Base-by-base conservation (phyloP, 352 stramenopile genomes). In the Peronospora farinosa region DNA sequence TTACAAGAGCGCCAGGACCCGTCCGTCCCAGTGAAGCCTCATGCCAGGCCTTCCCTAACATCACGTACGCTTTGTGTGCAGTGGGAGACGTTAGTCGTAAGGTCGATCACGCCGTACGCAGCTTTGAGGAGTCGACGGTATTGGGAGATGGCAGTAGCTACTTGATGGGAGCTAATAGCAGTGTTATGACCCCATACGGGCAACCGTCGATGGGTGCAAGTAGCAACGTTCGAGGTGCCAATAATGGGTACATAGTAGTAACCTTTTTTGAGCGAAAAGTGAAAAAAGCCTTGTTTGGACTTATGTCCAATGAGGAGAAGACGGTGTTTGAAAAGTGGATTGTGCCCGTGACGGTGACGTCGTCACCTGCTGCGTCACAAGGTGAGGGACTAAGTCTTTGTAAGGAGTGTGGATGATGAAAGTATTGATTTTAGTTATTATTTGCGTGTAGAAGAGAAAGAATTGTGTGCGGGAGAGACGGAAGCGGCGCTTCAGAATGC, bases 221-320 rank as follows among this genome's bases (percentile, higher is more conserved):
- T 7, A 59, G 47, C 39, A 69, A 52, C 15, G 52, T 69, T 7
- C 54, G 63, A 16, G 60, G 62, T 0, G 59, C 56, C 9, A 61
- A 52, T 17, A 67, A 51, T 47, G 76, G 78, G 7, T 86, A 64
- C 40, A 45, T 92, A 25, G 73, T 74, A 15, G 73, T 92, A 23
- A 69, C 70, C 3, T 92, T 92, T 50, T 92, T 88, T 21, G 77
- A 90, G 51, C 65, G 76, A 1, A 87, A 86, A 50, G 72, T 90
- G 41, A 88, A 88, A 60, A 90, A 87, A 40, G 77, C 81, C 25
- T 60, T 92, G 15, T 92, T 92, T 23, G 79, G 77, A 7, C 65
- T 92, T 38, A 87, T 90, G 70, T 86, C 78, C 7, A 92, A 87
- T 33, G 81, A 92, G 61, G 81, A 89, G 58, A 89, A 89, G 57